phyloP scores from a whole-genome alignment of 1,139 yeast genomes.

The Debaryomyces psychrophilus region DNA sequence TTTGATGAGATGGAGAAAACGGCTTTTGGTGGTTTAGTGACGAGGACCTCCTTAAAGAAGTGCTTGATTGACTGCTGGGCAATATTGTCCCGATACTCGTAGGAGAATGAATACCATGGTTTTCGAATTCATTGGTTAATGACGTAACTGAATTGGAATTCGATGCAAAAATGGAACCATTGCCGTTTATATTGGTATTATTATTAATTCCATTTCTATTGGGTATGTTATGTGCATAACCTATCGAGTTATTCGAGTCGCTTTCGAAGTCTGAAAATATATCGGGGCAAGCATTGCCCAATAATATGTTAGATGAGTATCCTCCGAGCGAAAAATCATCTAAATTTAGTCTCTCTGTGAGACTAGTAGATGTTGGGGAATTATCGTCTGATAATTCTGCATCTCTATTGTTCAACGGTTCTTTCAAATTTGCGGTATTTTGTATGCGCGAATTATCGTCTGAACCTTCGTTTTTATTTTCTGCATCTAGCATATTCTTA shows the following conservation, averaged over 20 bases:
- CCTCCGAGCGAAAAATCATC: slow-evolving; percentile 27
- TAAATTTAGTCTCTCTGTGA: slow-evolving; percentile 15
- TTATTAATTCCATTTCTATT: background rate
- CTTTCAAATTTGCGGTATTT: slow-evolving; percentile 2
- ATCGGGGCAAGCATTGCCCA: slow-evolving; percentile 6
- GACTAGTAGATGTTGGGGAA: slow-evolving; percentile 9
- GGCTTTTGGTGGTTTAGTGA: slow-evolving; percentile 21
- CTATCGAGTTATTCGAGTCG: slow-evolving; percentile 19
- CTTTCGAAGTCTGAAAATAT: slow-evolving; percentile 27
- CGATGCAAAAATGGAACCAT: slow-evolving; percentile 5
- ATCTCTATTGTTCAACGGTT: background rate
- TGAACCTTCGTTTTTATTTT: background rate
- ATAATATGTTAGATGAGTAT: slow-evolving; percentile 20
- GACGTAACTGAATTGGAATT: slow-evolving; percentile 24
- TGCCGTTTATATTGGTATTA: slow-evolving; percentile 5
- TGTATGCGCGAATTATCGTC: slow-evolving; percentile 1
- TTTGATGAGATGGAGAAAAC: slow-evolving; percentile 24
- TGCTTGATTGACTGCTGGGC: slow-evolving; percentile 7
- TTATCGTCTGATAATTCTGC: slow-evolving; percentile 3
- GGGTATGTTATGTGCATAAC: background rate
- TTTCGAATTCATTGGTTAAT: slow-evolving; percentile 33
- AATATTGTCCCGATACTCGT: slow-evolving; percentile 16
- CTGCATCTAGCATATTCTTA: background rate
- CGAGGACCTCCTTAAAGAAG: slow-evolving; percentile 19
- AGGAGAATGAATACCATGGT: slow-evolving; percentile 33